Evolutionary conservation across 768 basidiomycete species (phyloP), one percentile per base, ranked within the genome.

Genomic region (Boletus vermiculosoides): DNA sequence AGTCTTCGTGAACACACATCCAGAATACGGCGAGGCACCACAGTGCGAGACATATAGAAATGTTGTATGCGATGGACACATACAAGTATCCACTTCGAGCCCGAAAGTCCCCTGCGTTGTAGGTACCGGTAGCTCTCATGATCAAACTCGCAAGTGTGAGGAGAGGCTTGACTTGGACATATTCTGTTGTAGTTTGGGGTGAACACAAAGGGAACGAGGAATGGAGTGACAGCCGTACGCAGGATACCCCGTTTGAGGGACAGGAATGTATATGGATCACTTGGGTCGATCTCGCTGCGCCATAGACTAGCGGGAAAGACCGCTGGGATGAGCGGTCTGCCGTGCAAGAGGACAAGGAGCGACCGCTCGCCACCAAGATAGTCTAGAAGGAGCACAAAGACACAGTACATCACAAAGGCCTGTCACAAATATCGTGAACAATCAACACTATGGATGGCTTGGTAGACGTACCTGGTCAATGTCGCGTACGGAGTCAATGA

Each of bases 1-100:
- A 76, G 69, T 98, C 97, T 36, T 88, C 79, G 64, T 84, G 86
- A 5, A 98, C 90, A 56, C 90, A 92, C 54, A 95, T 82, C 97
- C 97, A 99, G 73, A 98, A 98, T 76, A 97, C 87, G 0, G 94
- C 97, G 40, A 98, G 81, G 66, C 95, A 98, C 77, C 94, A 95
- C 23, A 95, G 72, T 31, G 82, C 83, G 44, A 90, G 76, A 72
- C 85, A 88, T 46, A 94, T 94, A 66, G 88, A 90, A 52, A 79
- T 69, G 77, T 93, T 92, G 77, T 89, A 95, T 51, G 95, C 75
- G 62, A 96, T 80, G 65, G 86, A 91, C 72, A 96, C 80, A 67
- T 95, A 98, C 55, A 96, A 83, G 68, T 96, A 98, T 16, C 95
- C 95, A 0, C 94, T 92, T 59, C 85, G 83, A 31, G 85, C 82